Conservation (phyloP, 306 rosid genomes). For the Lagenaria siceraria region DNA sequence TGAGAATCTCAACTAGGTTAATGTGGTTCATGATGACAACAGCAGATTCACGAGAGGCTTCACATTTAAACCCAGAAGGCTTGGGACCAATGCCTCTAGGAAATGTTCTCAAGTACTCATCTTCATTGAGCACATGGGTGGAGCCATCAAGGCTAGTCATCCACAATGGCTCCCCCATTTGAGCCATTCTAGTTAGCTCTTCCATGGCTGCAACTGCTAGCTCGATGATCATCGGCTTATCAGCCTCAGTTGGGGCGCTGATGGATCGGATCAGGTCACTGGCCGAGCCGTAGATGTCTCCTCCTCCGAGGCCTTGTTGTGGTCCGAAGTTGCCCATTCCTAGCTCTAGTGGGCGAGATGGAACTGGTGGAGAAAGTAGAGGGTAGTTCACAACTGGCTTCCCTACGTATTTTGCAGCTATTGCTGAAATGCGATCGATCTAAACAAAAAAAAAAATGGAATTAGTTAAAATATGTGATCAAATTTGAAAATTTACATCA, state of each 20-base stretch:
- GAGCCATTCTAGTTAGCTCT: constrained; percentile 78
- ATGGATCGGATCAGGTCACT: constrained; percentile 70
- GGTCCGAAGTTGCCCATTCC: constrained; percentile 57
- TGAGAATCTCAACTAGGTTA: constrained; percentile 84
- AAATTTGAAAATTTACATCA: too few relatives aligned
- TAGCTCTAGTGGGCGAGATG: constrained; percentile 56
- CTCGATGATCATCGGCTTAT: constrained; percentile 82
- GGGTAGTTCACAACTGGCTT: constrained; percentile 82
- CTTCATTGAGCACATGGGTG: constrained; percentile 47
- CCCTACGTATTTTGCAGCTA: constrained; percentile 91
- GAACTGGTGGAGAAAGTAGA: constrained; percentile 47
- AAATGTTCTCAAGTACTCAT: constrained; percentile 64
- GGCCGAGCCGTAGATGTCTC: constrained; percentile 44
- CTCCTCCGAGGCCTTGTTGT: constrained; percentile 43
- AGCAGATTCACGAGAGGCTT: constrained; percentile 71
- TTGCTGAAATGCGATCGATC: constrained; percentile 87
- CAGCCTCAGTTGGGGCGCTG: constrained; percentile 56
- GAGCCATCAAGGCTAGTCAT: constrained; percentile 56
- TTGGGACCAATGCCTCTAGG: constrained; percentile 74
- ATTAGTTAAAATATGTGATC: too few relatives aligned
- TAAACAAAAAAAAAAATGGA: background rate
- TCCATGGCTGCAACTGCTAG: constrained; percentile 97
- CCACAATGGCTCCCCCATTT: constrained; percentile 87
- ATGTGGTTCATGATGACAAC: constrained; percentile 86
- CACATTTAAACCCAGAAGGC: constrained; percentile 57